These are phyloP conservation scores for Geopyxis carbonaria DNA, from an alignment of 495 filamentous ascomycete species.

Conservation along the genomic window DNA sequence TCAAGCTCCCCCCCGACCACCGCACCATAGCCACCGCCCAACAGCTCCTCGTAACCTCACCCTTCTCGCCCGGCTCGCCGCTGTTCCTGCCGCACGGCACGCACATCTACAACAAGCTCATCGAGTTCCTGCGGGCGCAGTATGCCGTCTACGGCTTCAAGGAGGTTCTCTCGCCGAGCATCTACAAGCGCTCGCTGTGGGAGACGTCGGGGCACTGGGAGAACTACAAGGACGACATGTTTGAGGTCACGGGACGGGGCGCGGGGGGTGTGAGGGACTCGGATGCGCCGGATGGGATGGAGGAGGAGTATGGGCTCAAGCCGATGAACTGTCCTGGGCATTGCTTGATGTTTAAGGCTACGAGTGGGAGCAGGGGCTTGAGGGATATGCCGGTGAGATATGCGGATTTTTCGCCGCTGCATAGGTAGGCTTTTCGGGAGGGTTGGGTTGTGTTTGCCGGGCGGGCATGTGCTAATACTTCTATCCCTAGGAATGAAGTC, in stretches of 20 bases:
- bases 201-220: slow-evolving; percentile 79
- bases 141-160: slow-evolving; percentile 78
- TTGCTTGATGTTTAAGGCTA: slow-evolving; percentile 60
- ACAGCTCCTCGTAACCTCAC: slow-evolving; percentile 59
- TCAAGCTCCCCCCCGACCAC: slow-evolving; percentile 38
- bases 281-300: slow-evolving; percentile 46
- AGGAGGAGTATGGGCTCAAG: slow-evolving; percentile 75
- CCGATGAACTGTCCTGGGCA: slow-evolving; percentile 97
- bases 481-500: slow-evolving; percentile 51
- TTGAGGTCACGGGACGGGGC: slow-evolving; percentile 54
- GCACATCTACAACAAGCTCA: slow-evolving; percentile 70
- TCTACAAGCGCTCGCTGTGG: slow-evolving; percentile 87
- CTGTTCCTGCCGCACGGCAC: slow-evolving; percentile 77
- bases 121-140: slow-evolving; percentile 69
- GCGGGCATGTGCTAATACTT: too few species aligned
- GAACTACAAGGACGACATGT: slow-evolving; percentile 93
- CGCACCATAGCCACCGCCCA: slow-evolving; percentile 52
- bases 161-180: slow-evolving; percentile 82
- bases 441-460: neutral
- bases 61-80: slow-evolving; percentile 73
- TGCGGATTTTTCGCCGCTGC: slow-evolving; percentile 81
- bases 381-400: slow-evolving; percentile 76
- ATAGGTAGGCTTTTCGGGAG: slow-evolving; percentile 27
- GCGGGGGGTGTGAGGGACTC: slow-evolving; percentile 30
- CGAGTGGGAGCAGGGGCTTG: slow-evolving; percentile 51